Percentiles rank a stretch among this genome's conserved stretches.
Conservation (phyloP, 371 early-diverging fungal species). For the Dinochytrium kinnereticum region DNA sequence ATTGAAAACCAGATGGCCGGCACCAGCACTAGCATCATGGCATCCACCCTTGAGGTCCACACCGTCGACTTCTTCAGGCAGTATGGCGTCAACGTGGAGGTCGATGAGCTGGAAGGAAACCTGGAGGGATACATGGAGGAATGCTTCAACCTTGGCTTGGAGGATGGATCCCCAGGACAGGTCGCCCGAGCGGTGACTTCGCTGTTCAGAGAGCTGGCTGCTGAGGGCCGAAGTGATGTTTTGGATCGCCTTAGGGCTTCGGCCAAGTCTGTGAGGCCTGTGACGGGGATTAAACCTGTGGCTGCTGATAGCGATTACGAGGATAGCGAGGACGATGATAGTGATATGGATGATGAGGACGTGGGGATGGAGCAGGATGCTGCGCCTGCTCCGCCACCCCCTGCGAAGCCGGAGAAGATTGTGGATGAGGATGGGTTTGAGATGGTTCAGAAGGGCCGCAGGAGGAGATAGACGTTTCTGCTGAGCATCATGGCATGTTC, state of each 20-base stretch:
- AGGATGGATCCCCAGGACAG: constrained; percentile 48
- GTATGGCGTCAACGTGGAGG: constrained; percentile 39
- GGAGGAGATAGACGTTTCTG: constrained; percentile 6
- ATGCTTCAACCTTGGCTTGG: constrained; percentile 45
- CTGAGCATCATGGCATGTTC: too few species aligned
- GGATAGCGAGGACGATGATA: constrained; percentile 25
- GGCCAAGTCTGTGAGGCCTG: background rate
- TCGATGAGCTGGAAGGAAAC: constrained; percentile 50
- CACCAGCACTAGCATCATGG: constrained; percentile 26
- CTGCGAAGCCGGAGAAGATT: constrained; percentile 31
- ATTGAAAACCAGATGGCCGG: constrained; percentile 46
- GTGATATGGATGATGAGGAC: constrained; percentile 31
- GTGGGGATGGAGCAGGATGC: constrained; percentile 22
- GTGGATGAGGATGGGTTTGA: constrained; percentile 57
- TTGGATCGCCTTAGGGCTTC: background rate
- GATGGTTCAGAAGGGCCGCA: constrained; percentile 32
- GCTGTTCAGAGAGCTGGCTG: constrained; percentile 36
- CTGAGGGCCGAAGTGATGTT: constrained; percentile 8
- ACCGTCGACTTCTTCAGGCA: constrained; percentile 44
- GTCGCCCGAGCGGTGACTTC: constrained; percentile 36
- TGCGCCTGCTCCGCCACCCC: background rate
- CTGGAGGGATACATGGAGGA: constrained; percentile 48
- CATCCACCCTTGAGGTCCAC: constrained; percentile 31
- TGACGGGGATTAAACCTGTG: constrained; percentile 17
- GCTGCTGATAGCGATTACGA: constrained; percentile 22